Base-by-base conservation (phyloP, 495 filamentous ascomycete genomes). In the Podospora appendiculata region DNA sequence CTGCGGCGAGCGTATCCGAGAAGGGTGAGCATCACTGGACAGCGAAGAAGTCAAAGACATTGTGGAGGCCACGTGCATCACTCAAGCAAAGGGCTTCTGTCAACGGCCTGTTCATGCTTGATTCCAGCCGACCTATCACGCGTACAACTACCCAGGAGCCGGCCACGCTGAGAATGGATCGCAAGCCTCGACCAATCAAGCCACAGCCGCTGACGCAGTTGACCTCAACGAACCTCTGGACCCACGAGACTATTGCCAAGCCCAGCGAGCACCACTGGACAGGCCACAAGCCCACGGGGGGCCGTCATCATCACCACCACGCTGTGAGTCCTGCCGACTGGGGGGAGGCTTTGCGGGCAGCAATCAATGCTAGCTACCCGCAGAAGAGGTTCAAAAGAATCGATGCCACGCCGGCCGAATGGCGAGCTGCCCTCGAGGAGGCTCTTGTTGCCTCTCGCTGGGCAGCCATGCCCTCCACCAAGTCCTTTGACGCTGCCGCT, bases 221-320 rank as follows among this genome's bases (percentile, higher is more conserved):
- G 36, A 50, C 59, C 14, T 73, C 71, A 8, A 56, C 48, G 7
- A 40, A 41, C 9, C 61, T 74, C 18, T 74, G 71, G 71, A 46
- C 42, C 7, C 48, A 34, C 13, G 40, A 33, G 16, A 46, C 53
- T 8, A 44, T 8, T 13, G 53, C 35, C 12, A 45, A 51, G 42
- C 35, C 53, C 3, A 41, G 38, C 35, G 52, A 61, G 45, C 42
- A 54, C 9, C 55, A 66, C 38, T 73, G 70, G 70, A 68, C 71
- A 11, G 25, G n/a, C 13, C 3, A 32, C 25, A 49, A 39, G 35
- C 1, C 12, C 35, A 51, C 36, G 32, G 25, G 25, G 25, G 25
- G 5, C 25, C 25, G 25, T 5, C 25, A 5, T 25, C 25, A 25
- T 5, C 25, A 5, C 25, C 25, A 25, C 25, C 35, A 16, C 0